These are phyloP conservation scores for Capsella bursapastoris DNA, from an alignment of 345 rosid species.

Conservation along the genomic window DNA sequence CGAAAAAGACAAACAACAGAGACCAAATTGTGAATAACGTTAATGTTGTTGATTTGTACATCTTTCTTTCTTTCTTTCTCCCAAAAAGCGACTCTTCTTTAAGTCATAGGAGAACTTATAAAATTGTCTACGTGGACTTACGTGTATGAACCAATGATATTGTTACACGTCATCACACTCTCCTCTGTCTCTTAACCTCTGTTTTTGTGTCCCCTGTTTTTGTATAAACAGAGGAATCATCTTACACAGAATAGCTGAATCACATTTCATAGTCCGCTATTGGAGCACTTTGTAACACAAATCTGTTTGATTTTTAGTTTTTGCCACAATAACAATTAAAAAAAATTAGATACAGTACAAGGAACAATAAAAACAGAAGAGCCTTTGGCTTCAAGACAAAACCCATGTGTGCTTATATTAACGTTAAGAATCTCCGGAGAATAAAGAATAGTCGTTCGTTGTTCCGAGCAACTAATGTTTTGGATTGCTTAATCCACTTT, in stretches of 20 bases:
- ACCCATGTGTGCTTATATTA: constrained; percentile 10
- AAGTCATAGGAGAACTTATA: constrained; percentile 16
- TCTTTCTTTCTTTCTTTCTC: constrained; percentile 39
- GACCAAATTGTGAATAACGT: constrained; percentile 30
- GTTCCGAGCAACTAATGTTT: constrained; percentile 6
- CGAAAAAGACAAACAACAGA: constrained; percentile 37
- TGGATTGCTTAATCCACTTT: constrained; percentile 2
- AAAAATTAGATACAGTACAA: background rate
- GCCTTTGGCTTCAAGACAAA: constrained; percentile 30
- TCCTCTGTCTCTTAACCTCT: background rate
- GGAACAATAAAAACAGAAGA: constrained; percentile 5
- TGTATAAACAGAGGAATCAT: constrained; percentile 7
- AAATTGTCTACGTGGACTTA: constrained; percentile 28
- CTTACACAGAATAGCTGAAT: background rate
- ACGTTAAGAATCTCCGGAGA: constrained; percentile 4
- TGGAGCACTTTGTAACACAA: background rate
- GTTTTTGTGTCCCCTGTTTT: background rate
- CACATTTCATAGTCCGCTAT: background rate
- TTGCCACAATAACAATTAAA: background rate
- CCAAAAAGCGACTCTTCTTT: background rate
- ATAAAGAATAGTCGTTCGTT: background rate
- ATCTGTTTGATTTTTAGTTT: constrained; percentile 5
- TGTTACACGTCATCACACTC: constrained; percentile 49
- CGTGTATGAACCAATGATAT: constrained; percentile 65
- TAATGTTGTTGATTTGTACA: constrained; percentile 42